phyloP scores from a whole-genome alignment of 2,329 filamentous ascomycete species.

The Ampelomyces quisqualis region DNA sequence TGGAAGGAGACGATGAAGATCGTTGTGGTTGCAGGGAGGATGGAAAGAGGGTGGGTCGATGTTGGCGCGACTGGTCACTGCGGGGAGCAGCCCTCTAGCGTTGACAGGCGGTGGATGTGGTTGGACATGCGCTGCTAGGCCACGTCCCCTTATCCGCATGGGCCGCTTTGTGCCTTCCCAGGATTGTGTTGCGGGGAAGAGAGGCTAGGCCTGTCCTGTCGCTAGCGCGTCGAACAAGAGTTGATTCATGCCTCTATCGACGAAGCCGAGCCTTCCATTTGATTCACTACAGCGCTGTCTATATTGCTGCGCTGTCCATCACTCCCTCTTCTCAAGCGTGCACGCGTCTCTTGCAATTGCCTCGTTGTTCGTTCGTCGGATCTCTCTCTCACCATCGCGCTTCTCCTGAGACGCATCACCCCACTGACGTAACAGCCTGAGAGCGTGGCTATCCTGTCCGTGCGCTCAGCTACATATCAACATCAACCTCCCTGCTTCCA shows the following conservation, averaged over 20 bases:
- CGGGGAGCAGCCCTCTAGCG: constrained; percentile 21
- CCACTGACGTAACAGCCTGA: constrained; percentile 25
- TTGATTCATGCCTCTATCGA: constrained; percentile 12
- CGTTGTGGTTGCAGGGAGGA: constrained; percentile 20
- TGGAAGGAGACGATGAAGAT: constrained; percentile 20
- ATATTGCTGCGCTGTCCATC: constrained; percentile 30
- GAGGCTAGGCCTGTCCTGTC: constrained; percentile 19
- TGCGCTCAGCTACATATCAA: constrained; percentile 25
- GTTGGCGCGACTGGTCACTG: constrained; percentile 7
- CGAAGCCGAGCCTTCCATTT: constrained; percentile 10
- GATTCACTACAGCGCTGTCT: constrained; percentile 15
- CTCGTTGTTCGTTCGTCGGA: constrained; percentile 6
- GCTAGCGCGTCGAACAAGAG: constrained; percentile 16
- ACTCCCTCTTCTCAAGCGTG: constrained; percentile 8
- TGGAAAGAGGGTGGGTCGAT: constrained; percentile 22
- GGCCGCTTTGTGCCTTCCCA: constrained; percentile 26
- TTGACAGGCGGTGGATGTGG: constrained; percentile 9
- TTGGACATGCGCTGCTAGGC: constrained; percentile 13
- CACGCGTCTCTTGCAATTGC: constrained; percentile 10
- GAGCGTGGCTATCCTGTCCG: constrained; percentile 18
- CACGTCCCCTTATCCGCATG: constrained; percentile 21
- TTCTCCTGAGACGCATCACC: constrained; percentile 22
- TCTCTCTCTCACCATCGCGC: constrained; percentile 16
- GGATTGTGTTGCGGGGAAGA: constrained; percentile 39
- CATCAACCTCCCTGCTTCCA: constrained; percentile 15